A percentile compares a stretch with the other conserved stretches of the same genome.
These are phyloP conservation scores for Gentiana dahurica DNA, from an alignment of 257 asterid species.

Conservation along the genomic window DNA sequence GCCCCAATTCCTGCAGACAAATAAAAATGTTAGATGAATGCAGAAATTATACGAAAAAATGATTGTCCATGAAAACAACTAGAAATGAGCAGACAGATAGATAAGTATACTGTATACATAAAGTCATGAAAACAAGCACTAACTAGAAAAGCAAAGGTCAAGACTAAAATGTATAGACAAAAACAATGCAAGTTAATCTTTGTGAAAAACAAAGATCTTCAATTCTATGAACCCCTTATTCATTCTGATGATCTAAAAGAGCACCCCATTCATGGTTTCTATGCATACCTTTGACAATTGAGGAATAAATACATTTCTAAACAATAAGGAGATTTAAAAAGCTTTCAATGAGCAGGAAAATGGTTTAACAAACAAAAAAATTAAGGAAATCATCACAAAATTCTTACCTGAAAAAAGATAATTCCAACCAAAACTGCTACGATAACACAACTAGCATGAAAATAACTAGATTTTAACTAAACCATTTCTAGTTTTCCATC, in stretches of 20 bases:
- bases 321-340: no score
- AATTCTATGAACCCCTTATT: no score
- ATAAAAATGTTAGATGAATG: not conserved
- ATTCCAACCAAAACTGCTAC: not conserved
- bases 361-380: no score
- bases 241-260: no score
- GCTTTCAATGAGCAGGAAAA: no score
- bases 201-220: no score
- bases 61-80: no score
- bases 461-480: not conserved
- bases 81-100: not conserved
- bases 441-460: not conserved
- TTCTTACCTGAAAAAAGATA: not conserved
- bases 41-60: no score
- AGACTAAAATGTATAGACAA: not conserved
- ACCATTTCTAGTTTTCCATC: not conserved
- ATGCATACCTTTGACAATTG: no score
- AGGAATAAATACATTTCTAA: no score
- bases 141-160: not conserved
- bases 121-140: not conserved
- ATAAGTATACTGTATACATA: not conserved
- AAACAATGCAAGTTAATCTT: no score
- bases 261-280: no score
- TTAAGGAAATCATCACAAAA: not conserved
- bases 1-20: constrained; percentile 39